Evolutionary conservation across 768 basidiomycete genomes (phyloP).

Genomic region (Tulasnella sp.): DNA sequence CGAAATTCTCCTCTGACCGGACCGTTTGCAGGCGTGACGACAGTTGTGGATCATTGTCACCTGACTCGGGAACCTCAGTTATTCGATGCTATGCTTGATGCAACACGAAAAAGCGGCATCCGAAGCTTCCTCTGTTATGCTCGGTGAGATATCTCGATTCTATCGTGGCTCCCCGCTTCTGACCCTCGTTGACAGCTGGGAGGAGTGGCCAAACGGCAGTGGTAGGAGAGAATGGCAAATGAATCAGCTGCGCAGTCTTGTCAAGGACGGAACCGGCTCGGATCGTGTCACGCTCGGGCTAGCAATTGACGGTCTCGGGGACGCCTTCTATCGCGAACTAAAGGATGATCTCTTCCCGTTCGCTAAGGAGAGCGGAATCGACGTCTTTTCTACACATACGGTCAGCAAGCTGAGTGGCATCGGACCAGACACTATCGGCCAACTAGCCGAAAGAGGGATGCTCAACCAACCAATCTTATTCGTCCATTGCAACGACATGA

Average conservation of each 20-base stretch:
- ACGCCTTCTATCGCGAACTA: conserved; percentile 1
- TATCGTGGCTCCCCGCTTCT: neutral
- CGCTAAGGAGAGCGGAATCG: conserved; percentile 8
- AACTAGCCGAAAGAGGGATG: conserved; percentile 6
- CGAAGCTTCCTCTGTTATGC: conserved; percentile 18
- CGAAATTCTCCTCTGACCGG: neutral
- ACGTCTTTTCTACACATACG: conserved; percentile 12
- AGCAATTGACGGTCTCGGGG: conserved; percentile 5
- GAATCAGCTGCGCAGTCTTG: conserved; percentile 5
- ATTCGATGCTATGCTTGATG: conserved; percentile 12
- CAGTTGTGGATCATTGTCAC: conserved; percentile 14
- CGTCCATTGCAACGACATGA: conserved; percentile 1
- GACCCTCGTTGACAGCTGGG: neutral
- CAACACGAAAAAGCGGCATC: conserved; percentile 16
- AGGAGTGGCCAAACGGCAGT: conserved; percentile 2
- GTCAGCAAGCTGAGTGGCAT: conserved; percentile 7
- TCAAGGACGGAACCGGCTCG: conserved; percentile 9
- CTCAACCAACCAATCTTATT: conserved; percentile 10
- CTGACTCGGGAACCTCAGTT: neutral
- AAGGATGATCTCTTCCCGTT: conserved; percentile 11
- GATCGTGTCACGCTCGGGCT: conserved; percentile 15
- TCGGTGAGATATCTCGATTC: neutral
- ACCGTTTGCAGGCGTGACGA: neutral
- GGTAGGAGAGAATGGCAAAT: conserved; percentile 15
- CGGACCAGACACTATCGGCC: neutral